Evolutionary conservation across 768 basidiomycete genomes (phyloP).

Genomic region (Mycena albidolilacea): DNA sequence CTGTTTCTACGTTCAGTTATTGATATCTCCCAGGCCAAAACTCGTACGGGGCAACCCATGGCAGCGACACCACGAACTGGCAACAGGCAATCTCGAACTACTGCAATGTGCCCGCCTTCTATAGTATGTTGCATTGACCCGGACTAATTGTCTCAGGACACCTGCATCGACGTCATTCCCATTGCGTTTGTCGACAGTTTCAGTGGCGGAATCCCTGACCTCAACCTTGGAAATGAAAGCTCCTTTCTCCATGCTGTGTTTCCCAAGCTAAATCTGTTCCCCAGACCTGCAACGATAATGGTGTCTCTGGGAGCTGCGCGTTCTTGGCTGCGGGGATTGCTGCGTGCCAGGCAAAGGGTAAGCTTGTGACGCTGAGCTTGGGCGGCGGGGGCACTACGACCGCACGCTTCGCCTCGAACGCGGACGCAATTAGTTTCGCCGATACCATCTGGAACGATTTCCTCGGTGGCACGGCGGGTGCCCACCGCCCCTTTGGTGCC

Average conservation of each 20-base stretch:
- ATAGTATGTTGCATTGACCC: neutral
- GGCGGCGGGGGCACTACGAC: too few species aligned
- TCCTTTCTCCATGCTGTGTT: neutral
- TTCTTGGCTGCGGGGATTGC: neutral
- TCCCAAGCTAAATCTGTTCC: neutral
- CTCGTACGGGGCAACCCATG: neutral
- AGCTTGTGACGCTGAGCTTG: too few species aligned
- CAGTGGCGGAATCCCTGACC: neutral
- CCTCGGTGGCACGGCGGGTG: neutral
- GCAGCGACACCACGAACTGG: too few species aligned
- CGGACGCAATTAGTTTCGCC: neutral
- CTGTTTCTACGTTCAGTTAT: neutral
- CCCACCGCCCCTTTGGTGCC: conserved; percentile 4
- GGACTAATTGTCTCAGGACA: neutral
- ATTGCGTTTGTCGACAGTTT: conserved; percentile 3
- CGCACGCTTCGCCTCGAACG: neutral
- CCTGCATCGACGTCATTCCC: neutral
- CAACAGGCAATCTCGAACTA: too few species aligned
- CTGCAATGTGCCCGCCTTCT: neutral
- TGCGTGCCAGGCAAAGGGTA: too few species aligned
- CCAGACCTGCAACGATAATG: neutral
- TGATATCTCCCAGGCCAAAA: neutral
- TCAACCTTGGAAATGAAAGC: neutral
- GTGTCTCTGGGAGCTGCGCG: neutral
- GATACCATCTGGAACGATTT: neutral